phyloP scores from a whole-genome alignment of 371 early-diverging fungal genomes.

The Fennellomyces sp. region DNA sequence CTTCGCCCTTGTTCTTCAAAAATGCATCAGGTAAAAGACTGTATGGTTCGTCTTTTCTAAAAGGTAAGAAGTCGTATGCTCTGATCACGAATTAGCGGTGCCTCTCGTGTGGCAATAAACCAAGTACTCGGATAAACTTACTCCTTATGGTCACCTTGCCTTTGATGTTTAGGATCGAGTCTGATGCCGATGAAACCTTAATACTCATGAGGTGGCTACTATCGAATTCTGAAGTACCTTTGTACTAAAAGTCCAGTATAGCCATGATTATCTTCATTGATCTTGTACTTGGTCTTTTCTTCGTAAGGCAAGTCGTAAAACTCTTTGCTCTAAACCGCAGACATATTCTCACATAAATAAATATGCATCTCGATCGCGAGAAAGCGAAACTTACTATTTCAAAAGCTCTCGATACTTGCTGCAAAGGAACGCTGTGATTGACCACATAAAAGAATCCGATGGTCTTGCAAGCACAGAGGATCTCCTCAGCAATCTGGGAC shows the following conservation, averaged over 20 bases:
- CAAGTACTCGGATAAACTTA: slow-evolving; percentile 8
- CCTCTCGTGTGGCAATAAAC: no score
- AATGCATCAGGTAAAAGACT: slow-evolving; percentile 20
- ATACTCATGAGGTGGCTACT: background rate
- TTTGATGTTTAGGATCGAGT: slow-evolving; percentile 39
- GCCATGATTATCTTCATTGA: slow-evolving; percentile 4
- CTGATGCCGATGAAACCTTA: slow-evolving; percentile 1
- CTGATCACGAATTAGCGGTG: no score
- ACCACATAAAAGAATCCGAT: slow-evolving; percentile 15
- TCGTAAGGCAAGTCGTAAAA: slow-evolving; percentile 4
- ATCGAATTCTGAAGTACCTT: background rate
- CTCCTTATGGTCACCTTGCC: slow-evolving; percentile 52
- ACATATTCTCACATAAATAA: no score
- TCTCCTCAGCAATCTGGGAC: slow-evolving; percentile 3
- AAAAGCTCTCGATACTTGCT: background rate
- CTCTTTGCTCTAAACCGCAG: slow-evolving; percentile 27
- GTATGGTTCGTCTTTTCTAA: slow-evolving; percentile 40
- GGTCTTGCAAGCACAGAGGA: background rate
- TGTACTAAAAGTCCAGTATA: slow-evolving; percentile 2
- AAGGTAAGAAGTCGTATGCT: slow-evolving; percentile 60
- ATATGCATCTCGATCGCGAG: no score
- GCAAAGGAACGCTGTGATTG: slow-evolving; percentile 1
- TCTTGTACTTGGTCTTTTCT: background rate
- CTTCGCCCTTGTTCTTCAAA: slow-evolving; percentile 1
- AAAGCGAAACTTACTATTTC: background rate